Base-by-base conservation (phyloP, 225 moss, liverwort and hornwort species). In the Polytrichum commune region DNA sequence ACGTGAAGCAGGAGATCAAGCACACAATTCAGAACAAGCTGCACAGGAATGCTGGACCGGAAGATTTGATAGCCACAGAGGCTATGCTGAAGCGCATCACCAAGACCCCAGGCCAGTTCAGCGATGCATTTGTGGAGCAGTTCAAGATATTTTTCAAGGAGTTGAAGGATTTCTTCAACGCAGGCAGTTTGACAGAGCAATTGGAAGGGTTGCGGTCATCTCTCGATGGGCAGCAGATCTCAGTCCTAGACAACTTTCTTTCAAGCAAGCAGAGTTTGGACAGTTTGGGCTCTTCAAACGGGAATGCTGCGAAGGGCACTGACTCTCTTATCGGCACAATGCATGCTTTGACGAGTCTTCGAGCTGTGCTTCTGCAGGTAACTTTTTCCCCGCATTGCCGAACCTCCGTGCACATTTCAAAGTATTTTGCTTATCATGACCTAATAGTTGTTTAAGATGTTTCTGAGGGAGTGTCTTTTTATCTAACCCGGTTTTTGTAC, bases 101-200 rank as follows among this genome's bases (percentile, higher is more conserved):
- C 1, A 71, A 85, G 60, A 93, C 68, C 13, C 78, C 76, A 5
- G 88, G 87, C 26, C 82, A 89, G 55, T 91, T 84, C 24, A 84
- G 85, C 63, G 76, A 30, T 33, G 82, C 64, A 22, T 96, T 95
- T 69, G 81, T 95, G 54, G 85, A 88, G 68, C 90, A 93, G 73
- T 83, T 96, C 66, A 79, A 78, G 65, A 84, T 78, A n/a, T 93
- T 96, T 23, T 84, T 86, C 53, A 62, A 66, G 29, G 95, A 93
- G 69, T 78, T 96, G 67, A 96, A 93, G 73, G 90, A 92, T 38
- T 89, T 91, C 29, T 92, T 93, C 74, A 96, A 96, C 60, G 93
- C 90, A 38, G 87, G 87, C 63, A 90, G 87, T 71, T 85, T 96
- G 93, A 90, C 87, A 57, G 93, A 96, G 72, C 96, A 90, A 72